Conservation (phyloP, 202 grass and related monocot species). For the Miscanthus sacchariflorus region DNA sequence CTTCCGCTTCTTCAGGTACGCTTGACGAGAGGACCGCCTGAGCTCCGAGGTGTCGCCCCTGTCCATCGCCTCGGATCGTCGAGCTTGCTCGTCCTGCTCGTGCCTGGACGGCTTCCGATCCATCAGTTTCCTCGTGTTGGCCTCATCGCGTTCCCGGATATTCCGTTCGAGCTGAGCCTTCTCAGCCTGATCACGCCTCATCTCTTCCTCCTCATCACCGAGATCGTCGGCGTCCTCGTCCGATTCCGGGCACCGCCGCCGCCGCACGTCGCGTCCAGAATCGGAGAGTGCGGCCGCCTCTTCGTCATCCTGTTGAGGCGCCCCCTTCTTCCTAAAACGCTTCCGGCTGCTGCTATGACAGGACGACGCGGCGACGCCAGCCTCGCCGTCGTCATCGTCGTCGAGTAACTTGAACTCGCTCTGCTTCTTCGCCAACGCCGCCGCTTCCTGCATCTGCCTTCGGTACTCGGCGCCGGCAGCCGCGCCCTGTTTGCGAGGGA, state of each 20-base stretch:
- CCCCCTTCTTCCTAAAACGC: slow-evolving; percentile 38
- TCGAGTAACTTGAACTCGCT: slow-evolving; percentile 45
- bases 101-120: slow-evolving; percentile 26
- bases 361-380: not conserved
- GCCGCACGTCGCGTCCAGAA: not conserved
- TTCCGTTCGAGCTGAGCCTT: slow-evolving; percentile 39
- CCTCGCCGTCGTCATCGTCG: not conserved
- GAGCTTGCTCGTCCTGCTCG: slow-evolving; percentile 13
- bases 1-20: slow-evolving; percentile 28
- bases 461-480: slow-evolving; percentile 27
- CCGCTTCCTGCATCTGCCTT: slow-evolving; percentile 39
- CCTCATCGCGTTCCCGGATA: slow-evolving; percentile 46
- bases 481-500: not conserved
- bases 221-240: slow-evolving; percentile 4
- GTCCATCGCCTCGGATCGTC: slow-evolving; percentile 39
- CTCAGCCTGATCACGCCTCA: slow-evolving; percentile 43
- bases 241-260: slow-evolving; percentile 1
- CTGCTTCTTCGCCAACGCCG: slow-evolving; percentile 39
- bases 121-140: slow-evolving; percentile 39
- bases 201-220: slow-evolving; percentile 42
- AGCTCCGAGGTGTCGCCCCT: slow-evolving; percentile 32
- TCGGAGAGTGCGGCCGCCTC: not conserved
- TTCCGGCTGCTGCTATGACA: not conserved
- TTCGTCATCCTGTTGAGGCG: not conserved
- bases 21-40: slow-evolving; percentile 14